Evolutionary conservation across 768 basidiomycete genomes (phyloP), one percentile per base, ranked within the genome.

Genomic region (Phylloporus sp.): DNA sequence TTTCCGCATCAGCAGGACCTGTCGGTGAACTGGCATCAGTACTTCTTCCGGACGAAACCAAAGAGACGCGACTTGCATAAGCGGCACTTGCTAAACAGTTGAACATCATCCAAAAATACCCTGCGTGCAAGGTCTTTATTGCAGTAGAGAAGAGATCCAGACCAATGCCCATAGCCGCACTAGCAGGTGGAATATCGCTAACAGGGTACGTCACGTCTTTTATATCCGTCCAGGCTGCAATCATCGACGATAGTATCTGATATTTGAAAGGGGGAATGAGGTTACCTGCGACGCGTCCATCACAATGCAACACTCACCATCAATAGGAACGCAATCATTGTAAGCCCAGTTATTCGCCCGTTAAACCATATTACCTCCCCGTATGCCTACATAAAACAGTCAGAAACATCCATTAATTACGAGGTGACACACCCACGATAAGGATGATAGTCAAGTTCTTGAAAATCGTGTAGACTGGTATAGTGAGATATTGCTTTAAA

Each of bases 361-460:
- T 87, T 92, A 63, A 98, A 98, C 94, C 95, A 97, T 52, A 97
- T 70, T 7, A 97, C 89, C 73, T 98, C 97, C 34, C 97, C 97
- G 66, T 99, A 97, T 8, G 97, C 94, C 92, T 95, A 49, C 38
- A 47, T 24, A 27, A 45, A 29, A 31, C 5, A 13, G 27, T 50
- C 54, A 50, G 44, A 6, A 47, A 44, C 22, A 9, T 32, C 48
- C 52, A 36, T 16, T 26, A 6, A 20, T 4, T 20, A 50, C 13
- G 18, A 45, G 15, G 24, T 22, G 47, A 22, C 9, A 76, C 87
- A 58, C 58, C 58, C 57, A 92, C 95, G 64, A 98, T 98, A 26
- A 99, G 80, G 58, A 99, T 98, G 62, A 98, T 99, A n/a, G 97
- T 97, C 63, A 98, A 65, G 68, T 99, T 99, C 72, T 99, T 99